Evolutionary conservation across 768 basidiomycete genomes (phyloP).

Genomic region (Trametes maxima): DNA sequence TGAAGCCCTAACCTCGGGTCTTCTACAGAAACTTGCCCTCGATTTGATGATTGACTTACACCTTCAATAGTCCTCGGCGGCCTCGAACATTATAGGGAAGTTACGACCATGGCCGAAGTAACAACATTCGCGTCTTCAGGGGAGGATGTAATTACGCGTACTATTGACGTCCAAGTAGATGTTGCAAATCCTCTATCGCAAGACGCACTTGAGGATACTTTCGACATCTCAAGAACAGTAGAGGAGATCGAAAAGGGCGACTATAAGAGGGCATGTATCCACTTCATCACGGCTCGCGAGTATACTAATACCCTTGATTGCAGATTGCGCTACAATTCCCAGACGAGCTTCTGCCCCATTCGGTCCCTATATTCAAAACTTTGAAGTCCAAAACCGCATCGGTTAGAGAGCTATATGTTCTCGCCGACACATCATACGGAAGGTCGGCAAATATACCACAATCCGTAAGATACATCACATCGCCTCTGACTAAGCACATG

Average conservation of each 20-base stretch:
- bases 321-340: constrained; percentile 95
- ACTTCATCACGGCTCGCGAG: neutral
- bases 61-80: neutral
- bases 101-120: constrained; percentile 22
- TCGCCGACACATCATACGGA: constrained; percentile 98
- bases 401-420: constrained; percentile 71
- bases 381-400: constrained; percentile 56
- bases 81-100: neutral
- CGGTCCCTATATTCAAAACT: constrained; percentile 77
- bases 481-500: neutral
- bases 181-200: constrained; percentile 28
- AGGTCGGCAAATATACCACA: constrained; percentile 65
- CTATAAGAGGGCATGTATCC: constrained; percentile 65
- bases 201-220: constrained; percentile 61
- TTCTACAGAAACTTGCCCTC: neutral
- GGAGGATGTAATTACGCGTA: constrained; percentile 63
- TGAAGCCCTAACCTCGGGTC: neutral
- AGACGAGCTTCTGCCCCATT: constrained; percentile 85
- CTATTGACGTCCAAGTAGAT: constrained; percentile 49
- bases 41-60: neutral
- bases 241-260: constrained; percentile 58
- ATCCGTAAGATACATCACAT: too few relatives aligned
- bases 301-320: neutral
- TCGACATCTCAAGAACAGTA: constrained; percentile 73
- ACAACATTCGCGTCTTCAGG: constrained; percentile 56